A percentile compares a stretch with the other conserved stretches of the same genome.
phyloP scores from a whole-genome alignment of 2,329 filamentous ascomycete genomes.

The Uncinocarpus reesii region DNA sequence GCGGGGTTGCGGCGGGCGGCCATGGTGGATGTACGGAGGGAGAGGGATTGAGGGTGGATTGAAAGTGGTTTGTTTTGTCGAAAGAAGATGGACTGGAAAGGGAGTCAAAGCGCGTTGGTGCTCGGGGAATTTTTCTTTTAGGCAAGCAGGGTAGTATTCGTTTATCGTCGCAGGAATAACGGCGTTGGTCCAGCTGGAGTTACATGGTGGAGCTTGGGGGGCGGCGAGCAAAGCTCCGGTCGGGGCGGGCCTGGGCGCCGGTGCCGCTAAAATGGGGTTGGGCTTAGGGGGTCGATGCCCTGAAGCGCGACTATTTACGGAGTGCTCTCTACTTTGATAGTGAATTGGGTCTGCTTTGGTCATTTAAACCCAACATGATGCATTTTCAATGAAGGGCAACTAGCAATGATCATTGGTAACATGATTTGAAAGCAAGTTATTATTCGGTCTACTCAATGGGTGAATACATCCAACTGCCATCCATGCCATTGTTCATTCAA shows the following conservation, averaged over 20 bases:
- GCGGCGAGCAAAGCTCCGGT: neutral
- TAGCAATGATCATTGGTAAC: too few species aligned
- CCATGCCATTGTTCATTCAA: neutral
- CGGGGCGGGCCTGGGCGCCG: neutral
- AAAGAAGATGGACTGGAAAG: neutral
- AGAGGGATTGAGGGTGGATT: neutral
- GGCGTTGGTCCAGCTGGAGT: neutral
- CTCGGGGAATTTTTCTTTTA: conserved; percentile 5
- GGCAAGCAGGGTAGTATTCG: conserved; percentile 3
- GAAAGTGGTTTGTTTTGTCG: neutral
- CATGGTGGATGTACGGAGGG: conserved; percentile 18
- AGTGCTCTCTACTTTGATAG: neutral
- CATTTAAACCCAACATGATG: neutral
- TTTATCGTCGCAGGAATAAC: neutral
- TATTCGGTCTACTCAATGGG: too few species aligned
- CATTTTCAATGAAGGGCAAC: neutral
- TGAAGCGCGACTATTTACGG: neutral
- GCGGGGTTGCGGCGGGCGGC: conserved; percentile 25
- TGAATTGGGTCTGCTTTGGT: neutral
- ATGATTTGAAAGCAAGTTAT: too few species aligned
- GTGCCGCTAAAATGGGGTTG: neutral
- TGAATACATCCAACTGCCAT: too few species aligned
- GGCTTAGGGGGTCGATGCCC: neutral
- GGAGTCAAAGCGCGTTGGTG: neutral
- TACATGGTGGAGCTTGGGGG: neutral